Evolutionary conservation across 768 basidiomycete genomes (phyloP).

Genomic region (Kwoniella europaea): DNA sequence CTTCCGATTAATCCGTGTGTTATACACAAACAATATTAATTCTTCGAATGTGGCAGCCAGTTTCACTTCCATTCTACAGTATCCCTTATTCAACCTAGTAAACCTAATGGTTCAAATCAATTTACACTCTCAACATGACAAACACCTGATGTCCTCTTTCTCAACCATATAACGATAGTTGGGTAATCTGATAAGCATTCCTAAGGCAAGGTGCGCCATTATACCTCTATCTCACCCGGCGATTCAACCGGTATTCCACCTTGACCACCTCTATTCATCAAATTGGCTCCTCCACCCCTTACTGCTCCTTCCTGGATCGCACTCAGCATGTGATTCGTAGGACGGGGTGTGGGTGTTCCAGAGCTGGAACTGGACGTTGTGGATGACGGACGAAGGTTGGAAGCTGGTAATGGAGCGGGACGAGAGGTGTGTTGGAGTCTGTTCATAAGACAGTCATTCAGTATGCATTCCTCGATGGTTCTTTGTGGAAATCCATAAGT

Average conservation of each 20-base stretch:
- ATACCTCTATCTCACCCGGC: constrained; percentile 7
- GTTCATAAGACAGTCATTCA: not conserved
- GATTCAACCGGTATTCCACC: constrained; percentile 15
- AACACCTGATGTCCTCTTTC: not conserved
- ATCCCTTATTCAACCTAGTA: not conserved
- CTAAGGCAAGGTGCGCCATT: not conserved
- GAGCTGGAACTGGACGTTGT: constrained; percentile 11
- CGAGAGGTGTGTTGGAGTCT: constrained; percentile 36
- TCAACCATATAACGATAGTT: not conserved
- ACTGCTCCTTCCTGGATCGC: constrained; percentile 7
- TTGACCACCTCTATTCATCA: not conserved
- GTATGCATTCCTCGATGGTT: no score
- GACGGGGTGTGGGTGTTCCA: constrained; percentile 17
- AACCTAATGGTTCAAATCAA: not conserved
- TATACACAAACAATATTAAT: no score
- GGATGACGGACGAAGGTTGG: constrained; percentile 11
- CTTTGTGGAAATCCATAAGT: no score
- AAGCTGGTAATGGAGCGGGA: constrained; percentile 13
- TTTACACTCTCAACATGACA: not conserved
- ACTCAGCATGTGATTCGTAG: not conserved
- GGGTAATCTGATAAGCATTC: not conserved
- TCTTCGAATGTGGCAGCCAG: no score
- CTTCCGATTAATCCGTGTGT: not conserved
- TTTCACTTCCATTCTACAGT: not conserved
- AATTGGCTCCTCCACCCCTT: not conserved